Percentiles rank a stretch among this genome's conserved stretches.
These are phyloP conservation scores for Hyphodiscus sp. DNA, from an alignment of 2,329 filamentous ascomycete species.

Conservation along the genomic window DNA sequence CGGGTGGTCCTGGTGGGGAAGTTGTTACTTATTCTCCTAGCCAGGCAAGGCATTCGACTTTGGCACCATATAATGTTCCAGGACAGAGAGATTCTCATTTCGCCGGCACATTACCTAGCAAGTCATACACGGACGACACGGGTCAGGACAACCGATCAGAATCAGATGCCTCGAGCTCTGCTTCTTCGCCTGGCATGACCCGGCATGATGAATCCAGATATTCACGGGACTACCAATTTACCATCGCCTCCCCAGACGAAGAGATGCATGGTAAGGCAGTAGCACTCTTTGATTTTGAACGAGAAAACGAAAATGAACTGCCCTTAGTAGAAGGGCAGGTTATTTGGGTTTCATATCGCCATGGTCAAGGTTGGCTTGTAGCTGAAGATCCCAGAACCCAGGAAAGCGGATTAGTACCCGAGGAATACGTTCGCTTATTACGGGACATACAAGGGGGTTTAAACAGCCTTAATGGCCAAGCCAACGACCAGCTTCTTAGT, in stretches of 20 bases:
- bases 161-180: slow-evolving; percentile 52
- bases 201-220: slow-evolving; percentile 71
- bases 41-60: slow-evolving; percentile 50
- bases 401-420: slow-evolving; percentile 90
- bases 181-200: slow-evolving; percentile 51
- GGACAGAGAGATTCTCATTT: slow-evolving; percentile 49
- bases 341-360: slow-evolving; percentile 91
- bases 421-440: slow-evolving; percentile 89
- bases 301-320: slow-evolving; percentile 95
- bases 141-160: slow-evolving; percentile 38
- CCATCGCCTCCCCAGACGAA: slow-evolving; percentile 89
- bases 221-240: slow-evolving; percentile 89
- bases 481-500: slow-evolving; percentile 43
- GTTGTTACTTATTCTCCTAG: slow-evolving; percentile 71
- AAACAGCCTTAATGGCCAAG: slow-evolving; percentile 60
- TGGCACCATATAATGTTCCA: slow-evolving; percentile 38
- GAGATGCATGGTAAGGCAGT: slow-evolving; percentile 97
- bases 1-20: slow-evolving; percentile 71
- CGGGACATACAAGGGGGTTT: slow-evolving; percentile 90
- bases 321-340: slow-evolving; percentile 90
- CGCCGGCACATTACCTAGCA: slow-evolving; percentile 37
- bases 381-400: slow-evolving; percentile 91
- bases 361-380: slow-evolving; percentile 95
- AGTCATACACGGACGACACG: slow-evolving; percentile 33
- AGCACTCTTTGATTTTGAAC: slow-evolving; percentile 87